Base-by-base conservation (phyloP, 345 rosid genomes). In the Hypericum perforatum region DNA sequence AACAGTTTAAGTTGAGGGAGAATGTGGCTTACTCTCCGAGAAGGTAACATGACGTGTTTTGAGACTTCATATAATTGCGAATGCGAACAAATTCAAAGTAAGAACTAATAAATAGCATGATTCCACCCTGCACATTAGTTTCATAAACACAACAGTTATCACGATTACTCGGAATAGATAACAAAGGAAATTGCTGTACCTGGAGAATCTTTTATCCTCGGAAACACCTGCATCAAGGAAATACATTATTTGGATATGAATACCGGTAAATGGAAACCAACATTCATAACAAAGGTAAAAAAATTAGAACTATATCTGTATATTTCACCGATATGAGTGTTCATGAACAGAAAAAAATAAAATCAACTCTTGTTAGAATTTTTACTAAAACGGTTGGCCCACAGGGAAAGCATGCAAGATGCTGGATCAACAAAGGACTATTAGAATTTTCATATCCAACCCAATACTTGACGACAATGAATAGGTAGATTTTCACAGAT, bases 191-290 rank as follows among this genome's bases (percentile, higher is more conserved):
- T 38, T 39, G 1, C 60, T 40, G 50, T 76, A 86, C 97, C 94
- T 86, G 82, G 61, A 72, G 95, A 80, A 66, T 87, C 98, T 65
- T 87, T 87, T 47, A 91, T 81, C 76, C 85, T 91, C 43, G 98
- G 96, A 61, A 86, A 91, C 36, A 90, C 89, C 98, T 86, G 80
- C 78, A 70, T 49, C 37, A 65, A 57, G 56, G 74, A 66, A 71
- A 59, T 39, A 50, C 58, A 64, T 40, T 42, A 46, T 29, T 60
- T 51, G 14, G 29, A n/a, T 58, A 41, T 37, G 42, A 7, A 22
- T 41, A 45, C 29, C 53, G 46, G 22, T 44, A 53, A 59, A 38
- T 44, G 37, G 47, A 57, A 42, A 59, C 32, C 5, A 49, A 7
- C n/a, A n/a, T n/a, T n/a, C n/a, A n/a, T n/a, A n/a, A n/a, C n/a